Evolutionary conservation across 345 rosid genomes (phyloP), one percentile per base, ranked within the genome.

Genomic region (Salix koriyanagi): DNA sequence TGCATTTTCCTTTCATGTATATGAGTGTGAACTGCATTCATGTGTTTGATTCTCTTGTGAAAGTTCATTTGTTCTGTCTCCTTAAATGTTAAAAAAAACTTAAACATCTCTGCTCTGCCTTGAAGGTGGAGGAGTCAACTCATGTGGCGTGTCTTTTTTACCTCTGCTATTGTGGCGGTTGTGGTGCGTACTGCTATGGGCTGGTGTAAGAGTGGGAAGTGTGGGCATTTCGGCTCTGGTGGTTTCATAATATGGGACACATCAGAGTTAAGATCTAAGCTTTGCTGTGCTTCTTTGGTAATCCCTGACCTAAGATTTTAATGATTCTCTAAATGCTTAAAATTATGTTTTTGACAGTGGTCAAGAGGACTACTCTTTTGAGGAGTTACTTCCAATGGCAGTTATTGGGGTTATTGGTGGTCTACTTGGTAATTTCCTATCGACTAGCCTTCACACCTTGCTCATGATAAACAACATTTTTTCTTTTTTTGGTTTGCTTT

Each of bases 51-150:
- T 52, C 74, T 69, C 44, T 21, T 10, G 65, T 73, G 58, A 7
- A n/a, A 14, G 37, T 78, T 65, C 67, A 50, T 34, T 68, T 23
- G 21, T 9, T 41, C 6, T 67, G 23, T 56, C 32, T 39, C 16
- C 32, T 6, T 34, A 7, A 3, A 11, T 41, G 26, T 16, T 4
- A 10, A 8, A 0, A 8, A 15, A 21, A 3, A 34, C 70, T 65
- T 69, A 70, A 34, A 34, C 37, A 67, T 77, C 76, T 85, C 34
- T 67, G 42, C 76, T 75, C 26, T 82, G 58, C 66, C 73, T 42
- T 80, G 78, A 86, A 96, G 99, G 98, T 96, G 99, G 99, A 90
- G 97, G 83, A 93, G 99, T 86, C 97, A 93, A 83, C 98, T 96
- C 66, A 91, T 96, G 97, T 93, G 98, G 99, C 93, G 98, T 81